phyloP scores from a whole-genome alignment of 2,329 filamentous ascomycete genomes.

The Corynespora cassiicola region DNA sequence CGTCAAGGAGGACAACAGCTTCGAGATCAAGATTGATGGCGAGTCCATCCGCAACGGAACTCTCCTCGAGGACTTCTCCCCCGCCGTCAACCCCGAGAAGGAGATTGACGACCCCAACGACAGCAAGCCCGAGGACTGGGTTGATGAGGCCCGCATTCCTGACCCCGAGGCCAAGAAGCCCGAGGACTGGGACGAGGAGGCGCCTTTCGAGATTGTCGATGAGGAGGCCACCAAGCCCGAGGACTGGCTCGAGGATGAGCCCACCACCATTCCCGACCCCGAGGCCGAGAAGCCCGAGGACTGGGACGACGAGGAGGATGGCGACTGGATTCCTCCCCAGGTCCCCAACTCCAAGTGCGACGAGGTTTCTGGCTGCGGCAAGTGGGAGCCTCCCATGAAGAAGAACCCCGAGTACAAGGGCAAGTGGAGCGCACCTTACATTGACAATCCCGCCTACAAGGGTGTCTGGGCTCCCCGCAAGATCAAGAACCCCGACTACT shows the following conservation, averaged over 20 bases:
- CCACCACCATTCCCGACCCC: constrained; percentile 82
- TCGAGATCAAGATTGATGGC: constrained; percentile 89
- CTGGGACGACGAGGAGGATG: constrained; percentile 99
- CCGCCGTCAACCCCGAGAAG: constrained; percentile 89
- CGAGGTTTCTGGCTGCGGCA: constrained; percentile 90
- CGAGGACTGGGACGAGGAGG: constrained; percentile 98
- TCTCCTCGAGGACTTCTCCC: constrained; percentile 91
- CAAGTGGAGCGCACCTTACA: constrained; percentile 91
- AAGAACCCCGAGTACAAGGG: constrained; percentile 98
- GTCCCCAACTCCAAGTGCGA: constrained; percentile 96
- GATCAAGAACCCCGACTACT: constrained; percentile 96
- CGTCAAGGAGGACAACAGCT: constrained; percentile 95
- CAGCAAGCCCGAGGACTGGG: constrained; percentile 93
- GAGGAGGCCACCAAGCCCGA: constrained; percentile 89
- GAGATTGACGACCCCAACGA: constrained; percentile 97
- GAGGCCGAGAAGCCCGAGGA: constrained; percentile 98
- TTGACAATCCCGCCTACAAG: constrained; percentile 99
- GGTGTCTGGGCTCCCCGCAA: constrained; percentile 92
- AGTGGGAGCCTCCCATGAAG: constrained; percentile 90
- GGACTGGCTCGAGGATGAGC: constrained; percentile 95
- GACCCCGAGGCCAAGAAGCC: constrained; percentile 96
- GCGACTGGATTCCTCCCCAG: constrained; percentile 91
- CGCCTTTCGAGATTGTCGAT: constrained; percentile 93
- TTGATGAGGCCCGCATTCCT: constrained; percentile 88
- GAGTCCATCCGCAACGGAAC: constrained; percentile 86